Base-by-base conservation (phyloP, 2,329 filamentous ascomycete genomes). In the Aspergillus sp. region DNA sequence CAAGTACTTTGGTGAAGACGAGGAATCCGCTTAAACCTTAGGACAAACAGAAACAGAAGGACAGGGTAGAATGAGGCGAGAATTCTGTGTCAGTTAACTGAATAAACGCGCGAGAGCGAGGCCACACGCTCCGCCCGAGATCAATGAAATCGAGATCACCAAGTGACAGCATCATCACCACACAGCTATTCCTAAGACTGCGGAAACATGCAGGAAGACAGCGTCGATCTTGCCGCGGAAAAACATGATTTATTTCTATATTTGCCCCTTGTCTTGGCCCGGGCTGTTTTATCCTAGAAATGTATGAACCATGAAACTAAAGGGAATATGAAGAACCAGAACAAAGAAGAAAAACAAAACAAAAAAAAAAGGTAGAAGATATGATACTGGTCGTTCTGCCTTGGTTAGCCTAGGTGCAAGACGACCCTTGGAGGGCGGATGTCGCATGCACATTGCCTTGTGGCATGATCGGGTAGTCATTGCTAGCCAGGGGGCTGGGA, bases 1-100 rank as follows among this genome's bases (percentile, higher is more conserved):
- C 73, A 79, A 83, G 66, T 96, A 91, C 76, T 97, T 90, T 75
- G 78, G 82, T 62, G 84, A 86, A 38, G 25, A 54, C 25, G 43
- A 21, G 28, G 28, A 53, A 5, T n/a, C 51, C 17, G 30, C 52
- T 52, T 57, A 52, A 49, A 28, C 32, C 25, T 38, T 38, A 25
- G 25, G 53, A 60, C 30, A 21, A 41, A 51, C 53, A 39, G 32
- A 58, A 43, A 58, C 51, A 53, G 21, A 58, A 55, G 58, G 55
- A 59, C 38, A 50, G 57, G 55, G 59, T 59, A 59, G 61, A 66
- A 57, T 28, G 49, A 21, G 45, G 57, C 55, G 50, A 57, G 61
- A 36, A 41, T 55, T 51, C 56, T 52, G 53, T 59, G 55, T 62
- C 57, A 60, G 59, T 61, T 61, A 63, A 62, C 63, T 66, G 60